Percentiles rank a stretch among this genome's conserved stretches.
Evolutionary conservation across 495 filamentous ascomycete genomes (phyloP).

Genomic region (Neurospora sp.): DNA sequence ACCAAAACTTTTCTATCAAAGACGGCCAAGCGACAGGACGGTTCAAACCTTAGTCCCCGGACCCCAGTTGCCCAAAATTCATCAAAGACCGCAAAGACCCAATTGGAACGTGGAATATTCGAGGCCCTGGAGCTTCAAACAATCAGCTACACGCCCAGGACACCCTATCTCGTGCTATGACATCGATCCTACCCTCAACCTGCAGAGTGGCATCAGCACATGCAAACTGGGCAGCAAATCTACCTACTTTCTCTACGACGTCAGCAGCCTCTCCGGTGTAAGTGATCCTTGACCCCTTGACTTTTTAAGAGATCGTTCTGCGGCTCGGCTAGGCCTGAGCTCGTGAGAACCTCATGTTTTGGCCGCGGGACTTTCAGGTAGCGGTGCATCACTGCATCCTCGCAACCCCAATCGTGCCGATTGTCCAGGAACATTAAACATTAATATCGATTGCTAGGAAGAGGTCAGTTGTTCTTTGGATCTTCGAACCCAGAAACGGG

Average conservation of each 20-base stretch:
- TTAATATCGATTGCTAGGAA: neutral
- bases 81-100: neutral
- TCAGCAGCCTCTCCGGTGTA: neutral
- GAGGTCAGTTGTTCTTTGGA: neutral
- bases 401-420: neutral
- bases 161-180: neutral
- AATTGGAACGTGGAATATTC: neutral
- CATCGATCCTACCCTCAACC: neutral
- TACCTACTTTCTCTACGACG: neutral
- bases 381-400: neutral
- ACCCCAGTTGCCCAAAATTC: neutral
- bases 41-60: neutral
- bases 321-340: neutral
- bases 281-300: neutral
- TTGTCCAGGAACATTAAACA: constrained; percentile 1
- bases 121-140: neutral
- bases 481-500: neutral
- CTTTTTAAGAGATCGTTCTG: neutral
- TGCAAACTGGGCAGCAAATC: neutral
- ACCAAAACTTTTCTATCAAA: neutral
- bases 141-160: neutral
- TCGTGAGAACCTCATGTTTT: neutral
- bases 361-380: neutral
- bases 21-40: neutral
- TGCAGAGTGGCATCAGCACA: neutral